Evolutionary conservation across 306 rosid species (phyloP).

Genomic region (Alnus glutinosa): DNA sequence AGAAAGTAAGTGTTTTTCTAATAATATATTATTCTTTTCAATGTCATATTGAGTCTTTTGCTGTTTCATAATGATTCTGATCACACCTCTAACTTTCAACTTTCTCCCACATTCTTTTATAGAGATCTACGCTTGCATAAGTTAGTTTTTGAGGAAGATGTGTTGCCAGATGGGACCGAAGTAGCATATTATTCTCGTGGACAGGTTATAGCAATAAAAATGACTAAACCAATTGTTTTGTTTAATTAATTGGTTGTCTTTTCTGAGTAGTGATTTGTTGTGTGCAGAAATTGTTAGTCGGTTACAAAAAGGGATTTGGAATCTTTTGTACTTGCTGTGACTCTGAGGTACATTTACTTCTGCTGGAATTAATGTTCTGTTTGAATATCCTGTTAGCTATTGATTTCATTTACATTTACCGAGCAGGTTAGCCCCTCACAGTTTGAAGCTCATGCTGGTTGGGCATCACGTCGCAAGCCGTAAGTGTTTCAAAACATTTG

Average conservation of each 20-base stretch:
- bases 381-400: background rate
- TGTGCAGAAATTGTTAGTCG: constrained; percentile 68
- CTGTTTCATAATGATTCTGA: background rate
- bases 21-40: background rate
- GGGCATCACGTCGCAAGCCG: constrained; percentile 95
- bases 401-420: constrained; percentile 1
- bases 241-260: constrained; percentile 14
- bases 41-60: background rate
- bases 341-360: constrained; percentile 54
- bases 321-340: constrained; percentile 78
- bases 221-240: constrained; percentile 2
- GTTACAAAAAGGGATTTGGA: constrained; percentile 73
- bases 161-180: constrained; percentile 84
- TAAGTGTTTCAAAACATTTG: constrained; percentile 48
- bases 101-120: constrained; percentile 18
- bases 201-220: constrained; percentile 50
- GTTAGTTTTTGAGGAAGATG: constrained; percentile 80
- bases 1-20: constrained; percentile 60
- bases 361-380: constrained; percentile 14
- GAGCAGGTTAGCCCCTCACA: constrained; percentile 85
- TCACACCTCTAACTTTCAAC: background rate
- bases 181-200: constrained; percentile 74
- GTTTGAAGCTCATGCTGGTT: constrained; percentile 98
- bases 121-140: constrained; percentile 92
- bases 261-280: constrained; percentile 32